A percentile compares a stretch with the other conserved stretches of the same genome.
These are phyloP conservation scores for Scenedesmus sp. DNA, from an alignment of 163 green algal genomes.

Conservation along the genomic window DNA sequence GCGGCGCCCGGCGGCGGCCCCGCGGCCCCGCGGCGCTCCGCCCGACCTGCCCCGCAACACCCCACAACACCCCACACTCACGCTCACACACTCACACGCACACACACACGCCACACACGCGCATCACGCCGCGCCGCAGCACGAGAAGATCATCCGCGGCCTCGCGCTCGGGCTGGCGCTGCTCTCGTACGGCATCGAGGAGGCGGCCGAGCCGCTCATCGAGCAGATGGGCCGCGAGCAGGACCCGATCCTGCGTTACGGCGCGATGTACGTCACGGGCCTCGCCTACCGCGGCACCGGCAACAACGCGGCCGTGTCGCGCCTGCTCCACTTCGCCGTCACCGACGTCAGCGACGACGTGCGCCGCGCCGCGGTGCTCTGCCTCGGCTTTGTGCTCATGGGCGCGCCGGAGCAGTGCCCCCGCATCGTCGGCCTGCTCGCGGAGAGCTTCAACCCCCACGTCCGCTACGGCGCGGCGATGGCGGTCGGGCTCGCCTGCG, in stretches of 20 bases:
- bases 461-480: conserved; percentile 98
- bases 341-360: conserved; percentile 98
- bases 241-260: conserved; percentile 97
- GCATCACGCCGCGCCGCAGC: conserved; percentile 53
- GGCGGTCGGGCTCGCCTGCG: conserved; percentile 95
- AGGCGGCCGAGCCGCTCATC: conserved; percentile 81
- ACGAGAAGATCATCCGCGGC: conserved; percentile 99
- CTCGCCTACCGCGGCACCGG: conserved; percentile 95
- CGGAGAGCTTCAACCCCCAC: conserved; percentile 98
- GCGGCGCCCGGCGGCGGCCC: too few relatives aligned
- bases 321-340: conserved; percentile 97
- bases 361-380: conserved; percentile 90
- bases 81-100: too few relatives aligned
- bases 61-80: too few relatives aligned
- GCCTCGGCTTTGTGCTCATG: conserved; percentile 96
- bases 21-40: too few relatives aligned
- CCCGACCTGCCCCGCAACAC: too few relatives aligned
- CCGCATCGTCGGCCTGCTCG: conserved; percentile 91
- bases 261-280: conserved; percentile 93
- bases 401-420: conserved; percentile 88
- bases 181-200: conserved; percentile 90
- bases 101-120: too few relatives aligned
- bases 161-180: conserved; percentile 57
- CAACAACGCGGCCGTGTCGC: conserved; percentile 96
- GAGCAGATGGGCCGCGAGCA: conserved; percentile 77